Conservation (phyloP, 2,329 filamentous ascomycete species). For the Calycina marina region DNA sequence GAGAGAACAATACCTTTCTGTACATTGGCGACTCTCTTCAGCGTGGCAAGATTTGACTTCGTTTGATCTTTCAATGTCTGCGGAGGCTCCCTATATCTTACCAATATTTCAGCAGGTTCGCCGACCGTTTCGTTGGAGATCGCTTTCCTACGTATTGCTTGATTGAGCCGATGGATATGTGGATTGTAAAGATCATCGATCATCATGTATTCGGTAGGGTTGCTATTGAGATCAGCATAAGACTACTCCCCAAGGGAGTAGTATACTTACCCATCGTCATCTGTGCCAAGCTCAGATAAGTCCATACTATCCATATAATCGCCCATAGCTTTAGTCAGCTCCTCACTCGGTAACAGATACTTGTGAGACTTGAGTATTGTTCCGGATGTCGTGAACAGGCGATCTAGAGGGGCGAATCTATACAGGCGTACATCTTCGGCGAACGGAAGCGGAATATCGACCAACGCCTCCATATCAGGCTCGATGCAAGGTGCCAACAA, state of each 20-base stretch:
- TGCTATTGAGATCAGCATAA: conserved; percentile 20
- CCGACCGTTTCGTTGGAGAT: conserved; percentile 52
- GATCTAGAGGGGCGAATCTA: conserved; percentile 79
- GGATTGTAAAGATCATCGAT: conserved; percentile 78
- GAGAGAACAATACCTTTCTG: conserved; percentile 52
- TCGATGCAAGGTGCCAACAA: conserved; percentile 72
- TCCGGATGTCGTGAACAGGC: conserved; percentile 74
- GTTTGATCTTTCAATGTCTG: conserved; percentile 46
- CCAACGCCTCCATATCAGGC: conserved; percentile 65
- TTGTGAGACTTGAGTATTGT: conserved; percentile 69
- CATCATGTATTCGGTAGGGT: conserved; percentile 52
- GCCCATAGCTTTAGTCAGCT: conserved; percentile 69
- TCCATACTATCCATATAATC: conserved; percentile 92
- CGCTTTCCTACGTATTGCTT: conserved; percentile 72
- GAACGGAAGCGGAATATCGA: conserved; percentile 84
- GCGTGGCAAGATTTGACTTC: conserved; percentile 38
- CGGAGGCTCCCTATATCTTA: conserved; percentile 61
- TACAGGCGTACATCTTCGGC: conserved; percentile 86
- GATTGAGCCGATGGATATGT: conserved; percentile 73
- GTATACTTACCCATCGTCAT: conserved; percentile 56
- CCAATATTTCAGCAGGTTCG: conserved; percentile 46
- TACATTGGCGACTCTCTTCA: conserved; percentile 59
- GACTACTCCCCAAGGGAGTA: conserved; percentile 3
- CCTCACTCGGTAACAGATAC: conserved; percentile 55
- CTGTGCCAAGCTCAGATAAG: conserved; percentile 51